These are phyloP conservation scores for Populus pruinosa DNA, from an alignment of 345 rosid species.

Conservation along the genomic window DNA sequence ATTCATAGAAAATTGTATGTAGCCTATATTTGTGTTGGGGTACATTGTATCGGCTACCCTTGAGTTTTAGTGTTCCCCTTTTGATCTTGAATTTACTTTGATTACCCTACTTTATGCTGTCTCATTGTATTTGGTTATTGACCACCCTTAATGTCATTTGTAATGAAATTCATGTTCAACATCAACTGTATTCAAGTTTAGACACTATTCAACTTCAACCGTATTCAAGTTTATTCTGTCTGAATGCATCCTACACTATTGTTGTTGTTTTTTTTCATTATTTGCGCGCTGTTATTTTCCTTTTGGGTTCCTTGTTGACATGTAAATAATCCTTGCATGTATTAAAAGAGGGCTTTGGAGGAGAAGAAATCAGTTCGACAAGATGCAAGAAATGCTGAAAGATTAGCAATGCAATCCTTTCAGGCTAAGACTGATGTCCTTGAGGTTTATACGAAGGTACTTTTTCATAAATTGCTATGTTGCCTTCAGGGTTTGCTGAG, in stretches of 20 bases:
- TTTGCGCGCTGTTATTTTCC: background rate
- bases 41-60: no score
- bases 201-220: no score
- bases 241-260: background rate
- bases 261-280: background rate
- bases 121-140: no score
- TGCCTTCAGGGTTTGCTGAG: background rate
- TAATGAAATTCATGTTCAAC: no score
- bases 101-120: no score
- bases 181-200: no score
- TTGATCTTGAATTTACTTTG: no score
- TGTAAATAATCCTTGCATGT: background rate
- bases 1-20: no score
- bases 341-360: slow-evolving; percentile 64
- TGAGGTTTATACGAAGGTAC: slow-evolving; percentile 80
- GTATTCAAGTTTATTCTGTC: no score
- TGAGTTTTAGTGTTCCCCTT: no score
- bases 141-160: no score
- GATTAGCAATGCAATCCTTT: slow-evolving; percentile 56
- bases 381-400: slow-evolving; percentile 72
- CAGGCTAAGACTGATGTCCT: slow-evolving; percentile 63
- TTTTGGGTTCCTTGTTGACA: background rate
- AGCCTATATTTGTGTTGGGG: no score
- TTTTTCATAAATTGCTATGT: slow-evolving; percentile 4
- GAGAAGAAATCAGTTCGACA: slow-evolving; percentile 66